Percentiles rank a stretch among this genome's conserved stretches.
Evolutionary conservation across 108 stramenopile genomes (phyloP).

Genomic region (Stephanodiscus triporus): DNA sequence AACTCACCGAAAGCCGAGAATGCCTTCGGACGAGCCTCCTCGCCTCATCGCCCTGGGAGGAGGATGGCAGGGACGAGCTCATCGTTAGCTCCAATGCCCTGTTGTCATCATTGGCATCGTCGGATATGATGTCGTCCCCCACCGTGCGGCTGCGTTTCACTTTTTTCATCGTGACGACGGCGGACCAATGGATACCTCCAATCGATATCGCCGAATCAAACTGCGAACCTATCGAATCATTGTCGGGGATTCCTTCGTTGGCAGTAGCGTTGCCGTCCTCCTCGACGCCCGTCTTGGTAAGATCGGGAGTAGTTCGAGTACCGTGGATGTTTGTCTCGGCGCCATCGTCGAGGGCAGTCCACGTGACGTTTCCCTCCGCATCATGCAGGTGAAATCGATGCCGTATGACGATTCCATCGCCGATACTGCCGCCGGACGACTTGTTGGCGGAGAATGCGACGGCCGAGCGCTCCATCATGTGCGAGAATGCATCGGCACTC

Average conservation of each 20-base stretch:
- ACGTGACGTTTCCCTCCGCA: slow-evolving; percentile 31
- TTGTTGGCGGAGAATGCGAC: slow-evolving; percentile 41
- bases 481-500: slow-evolving; percentile 33
- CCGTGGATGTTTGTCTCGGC: slow-evolving; percentile 35
- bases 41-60: slow-evolving; percentile 4
- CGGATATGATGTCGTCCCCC: not conserved
- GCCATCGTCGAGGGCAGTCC: slow-evolving; percentile 30
- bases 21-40: slow-evolving; percentile 54
- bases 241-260: not conserved
- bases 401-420: slow-evolving; percentile 3
- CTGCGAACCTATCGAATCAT: not conserved
- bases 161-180: slow-evolving; percentile 41
- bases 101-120: slow-evolving; percentile 3
- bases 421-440: not conserved
- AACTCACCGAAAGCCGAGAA: slow-evolving; percentile 60
- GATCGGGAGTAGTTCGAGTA: too few relatives aligned
- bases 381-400: slow-evolving; percentile 51
- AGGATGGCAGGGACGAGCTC: slow-evolving; percentile 33
- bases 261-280: not conserved
- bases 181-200: slow-evolving; percentile 41
- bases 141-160: slow-evolving; percentile 2
- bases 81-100: slow-evolving; percentile 30
- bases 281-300: slow-evolving; percentile 22
- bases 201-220: not conserved
- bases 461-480: slow-evolving; percentile 54